phyloP scores from a whole-genome alignment of 140 eudicot species.

The Erigeron philadelphicus region DNA sequence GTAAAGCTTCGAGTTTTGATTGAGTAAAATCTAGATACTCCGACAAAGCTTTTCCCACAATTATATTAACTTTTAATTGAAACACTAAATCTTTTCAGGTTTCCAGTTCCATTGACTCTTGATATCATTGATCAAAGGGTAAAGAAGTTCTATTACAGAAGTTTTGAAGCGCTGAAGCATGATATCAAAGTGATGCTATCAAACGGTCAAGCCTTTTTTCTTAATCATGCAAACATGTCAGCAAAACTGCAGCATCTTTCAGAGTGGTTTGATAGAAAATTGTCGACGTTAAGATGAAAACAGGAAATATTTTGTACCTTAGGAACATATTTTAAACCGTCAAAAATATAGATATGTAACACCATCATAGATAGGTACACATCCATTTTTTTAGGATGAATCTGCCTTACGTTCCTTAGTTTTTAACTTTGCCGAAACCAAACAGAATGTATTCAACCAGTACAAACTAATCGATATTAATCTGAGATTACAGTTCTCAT shows the following conservation, averaged over 20 bases:
- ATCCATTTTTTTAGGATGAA: constrained; percentile 18
- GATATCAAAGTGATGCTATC: constrained; percentile 62
- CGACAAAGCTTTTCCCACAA: no score
- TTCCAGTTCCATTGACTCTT: constrained; percentile 77
- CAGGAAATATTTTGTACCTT: constrained; percentile 15
- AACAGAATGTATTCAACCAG: neutral
- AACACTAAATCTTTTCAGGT: constrained; percentile 40
- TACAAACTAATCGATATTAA: constrained; percentile 14
- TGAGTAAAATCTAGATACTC: constrained; percentile 10
- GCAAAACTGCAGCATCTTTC: constrained; percentile 44
- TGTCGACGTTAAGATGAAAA: constrained; percentile 24
- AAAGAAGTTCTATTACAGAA: constrained; percentile 60
- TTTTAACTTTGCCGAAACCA: neutral
- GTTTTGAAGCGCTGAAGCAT: constrained; percentile 50
- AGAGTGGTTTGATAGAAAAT: constrained; percentile 32
- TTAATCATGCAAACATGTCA: constrained; percentile 33
- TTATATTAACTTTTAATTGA: neutral
- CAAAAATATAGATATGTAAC: neutral
- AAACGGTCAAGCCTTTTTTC: constrained; percentile 39
- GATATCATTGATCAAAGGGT: constrained; percentile 55
- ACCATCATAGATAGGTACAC: constrained; percentile 17
- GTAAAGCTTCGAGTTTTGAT: constrained; percentile 30
- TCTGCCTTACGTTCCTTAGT: no score
- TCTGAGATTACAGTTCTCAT: neutral
- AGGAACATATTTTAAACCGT: constrained; percentile 12